Base-by-base conservation (phyloP, 768 basidiomycete genomes). In the Naganishia vishniacii region DNA sequence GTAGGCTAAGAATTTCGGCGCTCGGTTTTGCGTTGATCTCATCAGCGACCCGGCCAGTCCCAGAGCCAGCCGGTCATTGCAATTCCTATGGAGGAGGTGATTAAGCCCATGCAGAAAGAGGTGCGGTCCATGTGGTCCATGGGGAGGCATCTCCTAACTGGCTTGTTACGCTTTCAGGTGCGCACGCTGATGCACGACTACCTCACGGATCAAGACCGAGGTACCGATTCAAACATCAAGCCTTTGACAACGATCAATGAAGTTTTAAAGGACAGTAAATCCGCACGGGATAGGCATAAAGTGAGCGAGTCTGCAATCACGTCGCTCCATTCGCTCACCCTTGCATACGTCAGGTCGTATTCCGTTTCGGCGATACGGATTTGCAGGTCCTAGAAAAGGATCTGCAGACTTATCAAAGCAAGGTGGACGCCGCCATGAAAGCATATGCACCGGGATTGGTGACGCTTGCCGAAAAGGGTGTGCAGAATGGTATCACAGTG, bases 391-490 rank as follows among this genome's bases (percentile, higher is more conserved):
- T 85, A 5, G 81, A 79, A 62, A 90, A 86, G 70, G 77, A 81
- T 12, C 83, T 97, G 46, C 85, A 84, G 69, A 78, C 79, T 6
- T 84, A 91, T 69, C 93, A 97, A 78, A 89, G 94, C 63, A 86
- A 88, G 48, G 82, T 99, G 29, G 88, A 86, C 23, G 82, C 83
- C 41, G 84, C 89, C 0, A 81, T 99, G 29, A 88, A 87, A 74
- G 86, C 91, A 41, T 93, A 89, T 0, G 92, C 97, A 75, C 95
- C 95, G 0, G 95, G 95, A 20, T 82, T 99, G 45, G 92, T 91
- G 8, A 85, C 88, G 44, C 84, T 40, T 53, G 64, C 48, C 78
- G 62, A 63, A 11, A 63, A 53, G 40, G 62, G 62, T 12, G 37
- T 46, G 29, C 62, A 63, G 26, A 51, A 49, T 83, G 8, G 78